These are phyloP conservation scores for Naganishia kalamii DNA, from an alignment of 768 basidiomycete species.

Conservation along the genomic window DNA sequence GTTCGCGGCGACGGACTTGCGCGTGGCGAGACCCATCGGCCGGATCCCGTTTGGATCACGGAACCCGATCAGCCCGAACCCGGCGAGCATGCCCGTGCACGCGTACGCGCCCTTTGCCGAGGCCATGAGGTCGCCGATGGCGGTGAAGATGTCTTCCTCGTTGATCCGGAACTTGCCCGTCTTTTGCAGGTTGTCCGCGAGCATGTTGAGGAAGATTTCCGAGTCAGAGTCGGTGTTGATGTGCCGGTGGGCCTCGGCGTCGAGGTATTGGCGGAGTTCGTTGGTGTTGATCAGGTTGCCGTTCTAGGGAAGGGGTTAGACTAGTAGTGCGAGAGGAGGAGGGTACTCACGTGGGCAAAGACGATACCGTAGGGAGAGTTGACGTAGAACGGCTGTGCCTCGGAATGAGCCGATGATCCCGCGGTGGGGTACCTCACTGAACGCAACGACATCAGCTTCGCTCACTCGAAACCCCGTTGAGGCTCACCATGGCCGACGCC, in stretches of 20 bases:
- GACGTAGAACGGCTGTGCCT: constrained; percentile 99
- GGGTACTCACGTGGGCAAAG: constrained; percentile 76
- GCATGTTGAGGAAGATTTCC: constrained; percentile 91
- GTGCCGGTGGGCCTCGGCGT: constrained; percentile 91
- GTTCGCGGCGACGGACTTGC: constrained; percentile 51
- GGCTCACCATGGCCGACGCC: constrained; percentile 88
- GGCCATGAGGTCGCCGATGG: constrained; percentile 79
- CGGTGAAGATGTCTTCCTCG: constrained; percentile 97
- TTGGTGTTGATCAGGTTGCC: constrained; percentile 94
- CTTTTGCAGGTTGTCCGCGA: constrained; percentile 94
- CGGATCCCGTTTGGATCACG: constrained; percentile 96
- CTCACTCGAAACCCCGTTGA: not conserved
- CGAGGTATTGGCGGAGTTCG: constrained; percentile 82
- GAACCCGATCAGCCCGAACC: constrained; percentile 96
- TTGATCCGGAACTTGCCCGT: constrained; percentile 96
- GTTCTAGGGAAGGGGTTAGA: constrained; percentile 56
- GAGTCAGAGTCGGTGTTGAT: constrained; percentile 99
- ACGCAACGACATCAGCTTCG: constrained; percentile 14
- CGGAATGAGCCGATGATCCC: constrained; percentile 90
- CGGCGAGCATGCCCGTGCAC: constrained; percentile 97
- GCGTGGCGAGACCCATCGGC: constrained; percentile 76
- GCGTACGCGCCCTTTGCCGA: constrained; percentile 91
- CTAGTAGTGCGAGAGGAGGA: not conserved
- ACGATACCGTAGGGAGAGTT: constrained; percentile 99
- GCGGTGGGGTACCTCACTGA: constrained; percentile 96